These are phyloP conservation scores for Clarireedia monteithiana DNA, from an alignment of 2,329 filamentous ascomycete species.

Conservation along the genomic window DNA sequence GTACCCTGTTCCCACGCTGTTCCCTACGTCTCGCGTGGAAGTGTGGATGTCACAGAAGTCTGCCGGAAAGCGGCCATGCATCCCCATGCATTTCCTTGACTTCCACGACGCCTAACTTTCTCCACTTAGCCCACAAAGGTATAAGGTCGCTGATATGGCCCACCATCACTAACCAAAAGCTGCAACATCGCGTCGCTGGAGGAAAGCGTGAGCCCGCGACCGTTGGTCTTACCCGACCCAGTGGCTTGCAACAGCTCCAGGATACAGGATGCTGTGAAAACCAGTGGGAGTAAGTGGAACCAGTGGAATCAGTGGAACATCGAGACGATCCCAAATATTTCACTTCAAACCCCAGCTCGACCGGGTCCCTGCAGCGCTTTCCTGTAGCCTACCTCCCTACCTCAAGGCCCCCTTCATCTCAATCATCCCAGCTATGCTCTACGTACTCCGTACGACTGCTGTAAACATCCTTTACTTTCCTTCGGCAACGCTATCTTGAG, in stretches of 20 bases:
- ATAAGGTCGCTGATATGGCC: not conserved
- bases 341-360: not conserved
- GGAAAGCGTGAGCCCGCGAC: not conserved
- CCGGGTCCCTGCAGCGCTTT: slow-evolving; percentile 4
- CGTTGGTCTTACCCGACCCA: slow-evolving; percentile 2
- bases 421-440: not conserved
- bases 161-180: not conserved
- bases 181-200: not conserved
- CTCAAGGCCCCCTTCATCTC: slow-evolving; percentile 7
- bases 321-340: not conserved
- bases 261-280: not conserved
- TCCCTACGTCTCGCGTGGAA: slow-evolving; percentile 8
- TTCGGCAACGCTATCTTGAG: slow-evolving; percentile 6
- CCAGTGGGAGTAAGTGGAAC: not conserved
- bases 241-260: not conserved
- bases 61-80: slow-evolving; percentile 4
- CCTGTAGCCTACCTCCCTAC: not conserved
- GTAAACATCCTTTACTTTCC: not conserved
- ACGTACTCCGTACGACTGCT: not conserved
- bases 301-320: not conserved
- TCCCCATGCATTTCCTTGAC: not conserved
- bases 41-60: slow-evolving; percentile 5
- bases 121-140: not conserved
- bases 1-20: slow-evolving; percentile 5
- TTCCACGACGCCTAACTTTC: slow-evolving; percentile 1